Base-by-base conservation (phyloP, 306 rosid species). In the Cucurbita ficifolia region DNA sequence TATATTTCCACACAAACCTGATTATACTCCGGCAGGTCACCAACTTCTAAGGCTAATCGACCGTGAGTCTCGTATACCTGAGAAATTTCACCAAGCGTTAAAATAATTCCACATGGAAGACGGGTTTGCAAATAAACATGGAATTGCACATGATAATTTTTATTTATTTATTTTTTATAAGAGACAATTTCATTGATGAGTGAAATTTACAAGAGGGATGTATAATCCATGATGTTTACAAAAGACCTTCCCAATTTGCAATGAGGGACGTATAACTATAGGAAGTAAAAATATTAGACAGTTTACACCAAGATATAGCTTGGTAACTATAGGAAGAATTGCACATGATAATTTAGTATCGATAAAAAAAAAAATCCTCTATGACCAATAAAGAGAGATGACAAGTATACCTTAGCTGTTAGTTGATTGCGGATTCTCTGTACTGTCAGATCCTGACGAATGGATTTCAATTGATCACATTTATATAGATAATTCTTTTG, bases 1-100 rank as follows among this genome's bases (percentile, higher is more conserved):
- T 48, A 68, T 1, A 69, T 24, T 46, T 69, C 74, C 56, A 24
- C 42, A 83, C 82, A 52, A 78, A 95, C 99, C 92, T 95, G 99
- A 82, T 95, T 95, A 80, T 80, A 91, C 79, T 95, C 99, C 0
- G 96, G 92, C 72, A 95, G 90, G 85, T 95, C 99, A 59, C 99
- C 99, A 79, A 84, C 76, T 82, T 95, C 99, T 75, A 95, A 56
- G 17, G 99, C 85, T 78, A 89, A 75, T 35, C 99, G 95, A 42
- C 97, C 99, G 76, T 95, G 99, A 53, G 97, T 89, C 86, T 95
- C 97, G 50, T 95, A 95, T 73, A 95, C 99, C 99, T 95, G 85
- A 69, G 81, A 75, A 56, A 76, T 36, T 24, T 65, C 53, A 56
- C 57, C 22, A 67, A 67, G 12, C 60, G 7, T 50, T n/a, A 55